Base-by-base conservation (phyloP, 768 basidiomycete species). In the Coprinellus micaceus region DNA sequence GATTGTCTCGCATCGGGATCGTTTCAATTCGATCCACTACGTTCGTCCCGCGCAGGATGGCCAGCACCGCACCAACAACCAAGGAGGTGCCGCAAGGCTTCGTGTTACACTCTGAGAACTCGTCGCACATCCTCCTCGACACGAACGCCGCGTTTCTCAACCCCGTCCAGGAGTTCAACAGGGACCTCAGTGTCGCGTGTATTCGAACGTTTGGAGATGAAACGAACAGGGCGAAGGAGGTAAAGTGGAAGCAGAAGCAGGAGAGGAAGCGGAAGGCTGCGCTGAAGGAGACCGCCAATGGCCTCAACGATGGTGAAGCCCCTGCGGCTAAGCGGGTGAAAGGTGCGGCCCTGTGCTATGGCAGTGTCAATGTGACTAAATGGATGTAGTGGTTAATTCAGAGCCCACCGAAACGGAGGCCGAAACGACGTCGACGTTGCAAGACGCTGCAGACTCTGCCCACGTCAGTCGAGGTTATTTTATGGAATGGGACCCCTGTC, bases 141-240 rank as follows among this genome's bases (percentile, higher is more conserved):
- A 77, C 81, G 7, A 89, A 92, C 60, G 88, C 90, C 56, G 92
- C 95, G 2, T 99, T 99, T 70, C 73, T 98, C 58, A 99, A 99
- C 67, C 96, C 97, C 5, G 88, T 98, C 12, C 97, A 99, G 67
- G 93, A 99, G 70, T 99, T 97, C 78, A 99, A 99, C 73, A 81
- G 97, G 37, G 97, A 99, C 72, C 70, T 92, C 45, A 94, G 91
- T 60, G 86, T 98, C 41, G 92, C 94, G 21, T 89, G 89, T 61
- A 98, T 99, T 54, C 79, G 85, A 28, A 83, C 86, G 3, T 99
- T 94, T 94, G 88, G 89, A 57, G 89, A 94, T 64, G 76, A 85
- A 54, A 52, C 82, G 39, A 81, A 88, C 66, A 77, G 72, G 65
- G 73, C 74, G 53, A 93, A 88, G 73, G 78, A 83, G 66, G 74